Evolutionary conservation across 1,284 basidiomycete species (phyloP).

Genomic region (Melampsora americana): DNA sequence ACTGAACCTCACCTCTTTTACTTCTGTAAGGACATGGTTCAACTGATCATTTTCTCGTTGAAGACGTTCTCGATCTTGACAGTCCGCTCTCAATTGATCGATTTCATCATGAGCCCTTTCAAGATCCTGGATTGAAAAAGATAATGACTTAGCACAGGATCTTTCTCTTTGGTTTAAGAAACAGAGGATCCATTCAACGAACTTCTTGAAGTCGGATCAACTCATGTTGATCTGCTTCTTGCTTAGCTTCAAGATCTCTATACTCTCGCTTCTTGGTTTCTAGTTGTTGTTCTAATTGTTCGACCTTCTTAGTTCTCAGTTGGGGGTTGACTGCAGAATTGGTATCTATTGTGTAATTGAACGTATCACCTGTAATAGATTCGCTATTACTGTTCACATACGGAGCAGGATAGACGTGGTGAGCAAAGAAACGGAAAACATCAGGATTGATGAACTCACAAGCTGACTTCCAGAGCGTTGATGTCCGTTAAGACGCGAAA

Average conservation of each 20-base stretch:
- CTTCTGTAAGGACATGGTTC: no score
- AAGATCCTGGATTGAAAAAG: not conserved
- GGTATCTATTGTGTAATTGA: not conserved
- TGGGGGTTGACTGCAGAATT: not conserved
- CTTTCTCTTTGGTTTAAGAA: not conserved
- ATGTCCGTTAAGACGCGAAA: conserved; percentile 35
- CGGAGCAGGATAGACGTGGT: not conserved
- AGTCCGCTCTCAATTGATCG: not conserved
- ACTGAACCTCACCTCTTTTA: no score
- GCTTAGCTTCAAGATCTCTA: not conserved
- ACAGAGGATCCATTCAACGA: not conserved
- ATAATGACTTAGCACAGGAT: not conserved
- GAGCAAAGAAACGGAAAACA: not conserved
- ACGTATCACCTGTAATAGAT: not conserved
- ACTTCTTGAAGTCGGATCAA: not conserved
- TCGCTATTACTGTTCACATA: not conserved
- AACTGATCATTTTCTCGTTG: no score
- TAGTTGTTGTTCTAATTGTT: conserved; percentile 1
- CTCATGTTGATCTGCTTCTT: not conserved
- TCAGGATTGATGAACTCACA: conserved; percentile 21
- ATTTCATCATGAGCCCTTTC: not conserved
- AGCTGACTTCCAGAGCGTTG: conserved; percentile 30
- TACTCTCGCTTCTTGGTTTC: not conserved
- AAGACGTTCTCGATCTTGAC: no score
- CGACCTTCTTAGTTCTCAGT: not conserved